phyloP scores from a whole-genome alignment of 208 protist genomes.

The Trypanosoma caninum region DNA sequence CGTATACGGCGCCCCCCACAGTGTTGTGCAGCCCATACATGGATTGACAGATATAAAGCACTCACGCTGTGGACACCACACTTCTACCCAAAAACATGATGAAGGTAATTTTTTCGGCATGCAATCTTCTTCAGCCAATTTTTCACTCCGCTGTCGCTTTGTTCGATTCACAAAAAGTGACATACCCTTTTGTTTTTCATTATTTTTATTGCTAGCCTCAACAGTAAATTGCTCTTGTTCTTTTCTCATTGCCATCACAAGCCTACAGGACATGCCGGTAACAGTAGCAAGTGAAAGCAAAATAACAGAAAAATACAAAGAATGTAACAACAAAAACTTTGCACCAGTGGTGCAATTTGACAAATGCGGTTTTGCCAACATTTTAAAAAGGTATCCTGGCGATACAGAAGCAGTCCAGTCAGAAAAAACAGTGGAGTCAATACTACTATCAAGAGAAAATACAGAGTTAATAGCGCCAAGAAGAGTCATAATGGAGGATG shows the following conservation, averaged over 20 bases:
- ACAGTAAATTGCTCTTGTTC: conserved; percentile 8
- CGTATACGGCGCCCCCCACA: conserved; percentile 84
- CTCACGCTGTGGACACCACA: conserved; percentile 80
- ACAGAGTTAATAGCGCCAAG: conserved; percentile 18
- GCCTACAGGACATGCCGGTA: conserved; percentile 36
- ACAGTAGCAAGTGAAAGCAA: conserved; percentile 45
- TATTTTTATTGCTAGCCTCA: not conserved
- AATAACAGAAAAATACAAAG: conserved; percentile 24
- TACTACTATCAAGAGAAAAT: conserved; percentile 15
- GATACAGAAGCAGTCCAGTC: conserved; percentile 23
- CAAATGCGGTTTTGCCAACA: not conserved
- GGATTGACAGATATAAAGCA: conserved; percentile 84
- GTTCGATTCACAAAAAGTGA: conserved; percentile 29
- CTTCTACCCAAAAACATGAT: conserved; percentile 86
- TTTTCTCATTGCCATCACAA: conserved; percentile 36
- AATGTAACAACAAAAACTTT: conserved; percentile 23
- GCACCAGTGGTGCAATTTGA: not conserved
- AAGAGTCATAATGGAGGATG: conserved; percentile 20
- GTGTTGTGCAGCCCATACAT: conserved; percentile 56
- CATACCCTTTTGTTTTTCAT: conserved; percentile 5
- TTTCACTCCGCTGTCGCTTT: conserved; percentile 17
- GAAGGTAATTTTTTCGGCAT: conserved; percentile 51
- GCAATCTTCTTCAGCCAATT: conserved; percentile 14
- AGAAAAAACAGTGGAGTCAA: conserved; percentile 4
- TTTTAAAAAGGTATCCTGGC: conserved; percentile 13